Conservation (phyloP, 1,284 basidiomycete genomes). For the Sphagnurus paluster region DNA sequence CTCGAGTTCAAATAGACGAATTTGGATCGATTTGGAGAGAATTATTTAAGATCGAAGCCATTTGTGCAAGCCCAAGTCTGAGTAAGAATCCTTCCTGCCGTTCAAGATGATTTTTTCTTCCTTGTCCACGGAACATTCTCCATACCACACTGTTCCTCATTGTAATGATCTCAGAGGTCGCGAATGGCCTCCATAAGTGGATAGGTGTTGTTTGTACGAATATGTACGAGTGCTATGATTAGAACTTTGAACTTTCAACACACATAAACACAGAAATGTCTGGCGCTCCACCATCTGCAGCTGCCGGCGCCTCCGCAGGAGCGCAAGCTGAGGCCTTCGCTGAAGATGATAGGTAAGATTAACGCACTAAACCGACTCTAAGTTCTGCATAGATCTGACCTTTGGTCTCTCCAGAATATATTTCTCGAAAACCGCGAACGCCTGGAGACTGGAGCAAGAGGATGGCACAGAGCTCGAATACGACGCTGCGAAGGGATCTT, state of each 20-base stretch:
- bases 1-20: neutral
- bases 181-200: neutral
- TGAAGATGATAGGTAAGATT: conserved; percentile 61
- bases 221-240: neutral
- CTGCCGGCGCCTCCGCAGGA: conserved; percentile 51
- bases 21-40: too few relatives aligned
- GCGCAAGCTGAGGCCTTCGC: conserved; percentile 69
- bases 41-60: too few relatives aligned
- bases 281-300: conserved; percentile 42
- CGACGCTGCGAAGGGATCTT: conserved; percentile 68
- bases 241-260: too few relatives aligned
- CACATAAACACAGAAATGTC: conserved; percentile 39
- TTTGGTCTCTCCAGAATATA: conserved; percentile 50
- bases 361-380: neutral
- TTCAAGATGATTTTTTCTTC: too few relatives aligned
- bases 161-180: neutral
- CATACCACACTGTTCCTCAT: too few relatives aligned
- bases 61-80: too few relatives aligned
- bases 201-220: neutral
- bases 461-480: conserved; percentile 91
- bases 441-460: conserved; percentile 90
- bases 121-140: too few relatives aligned
- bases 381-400: neutral
- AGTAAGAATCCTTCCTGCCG: too few relatives aligned
- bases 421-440: conserved; percentile 72